phyloP scores from a whole-genome alignment of 352 stramenopile genomes.

The Globisporangium sylvaticum region DNA sequence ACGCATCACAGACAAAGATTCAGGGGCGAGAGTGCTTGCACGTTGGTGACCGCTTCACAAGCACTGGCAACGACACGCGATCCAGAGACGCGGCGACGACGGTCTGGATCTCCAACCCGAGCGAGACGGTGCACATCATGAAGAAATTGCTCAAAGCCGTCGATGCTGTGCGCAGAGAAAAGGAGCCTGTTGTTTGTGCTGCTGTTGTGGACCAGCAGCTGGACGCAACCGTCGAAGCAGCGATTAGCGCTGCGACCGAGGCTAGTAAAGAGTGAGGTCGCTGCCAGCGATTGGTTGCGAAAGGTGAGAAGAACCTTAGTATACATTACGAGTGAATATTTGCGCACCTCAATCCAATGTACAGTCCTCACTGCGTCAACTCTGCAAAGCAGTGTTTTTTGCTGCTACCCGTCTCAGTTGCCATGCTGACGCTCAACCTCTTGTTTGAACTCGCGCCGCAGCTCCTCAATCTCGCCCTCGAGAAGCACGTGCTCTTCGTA shows the following conservation, averaged over 20 bases:
- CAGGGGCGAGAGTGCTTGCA: slow-evolving; percentile 90
- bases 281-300: background rate
- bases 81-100: slow-evolving; percentile 90
- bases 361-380: background rate
- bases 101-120: slow-evolving; percentile 94
- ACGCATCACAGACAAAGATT: slow-evolving; percentile 38
- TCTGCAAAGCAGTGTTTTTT: background rate
- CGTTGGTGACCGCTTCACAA: slow-evolving; percentile 92
- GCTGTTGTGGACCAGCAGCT: slow-evolving; percentile 21
- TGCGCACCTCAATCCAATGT: background rate
- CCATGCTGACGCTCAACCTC: background rate
- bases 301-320: slow-evolving; percentile 8
- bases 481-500: slow-evolving; percentile 45
- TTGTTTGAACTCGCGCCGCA: slow-evolving; percentile 12
- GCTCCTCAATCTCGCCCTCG: slow-evolving; percentile 16
- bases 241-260: slow-evolving; percentile 59
- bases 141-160: slow-evolving; percentile 86
- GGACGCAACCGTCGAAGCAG: slow-evolving; percentile 53
- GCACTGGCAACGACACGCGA: slow-evolving; percentile 90
- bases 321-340: background rate
- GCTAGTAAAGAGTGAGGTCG: slow-evolving; percentile 12
- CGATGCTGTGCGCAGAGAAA: slow-evolving; percentile 34
- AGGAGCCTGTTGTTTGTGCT: slow-evolving; percentile 14
- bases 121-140: slow-evolving; percentile 94
- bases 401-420: background rate